Conservation (phyloP, 495 filamentous ascomycete genomes). For the Amniculicola lignicola region DNA sequence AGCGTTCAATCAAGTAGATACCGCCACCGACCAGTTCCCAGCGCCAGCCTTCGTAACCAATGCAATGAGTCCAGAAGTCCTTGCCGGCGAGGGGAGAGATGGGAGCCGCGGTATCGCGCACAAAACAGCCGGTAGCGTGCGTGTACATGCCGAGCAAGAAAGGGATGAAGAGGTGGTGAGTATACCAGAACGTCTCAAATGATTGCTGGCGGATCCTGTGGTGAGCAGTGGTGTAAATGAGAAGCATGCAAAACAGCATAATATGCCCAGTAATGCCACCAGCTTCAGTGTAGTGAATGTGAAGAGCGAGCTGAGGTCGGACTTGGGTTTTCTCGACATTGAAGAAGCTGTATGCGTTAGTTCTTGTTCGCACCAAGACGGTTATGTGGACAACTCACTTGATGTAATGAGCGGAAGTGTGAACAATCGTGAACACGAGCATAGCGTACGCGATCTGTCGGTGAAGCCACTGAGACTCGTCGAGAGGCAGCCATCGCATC, state of each 20-base stretch:
- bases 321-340: conserved; percentile 87
- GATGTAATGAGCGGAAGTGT: conserved; percentile 83
- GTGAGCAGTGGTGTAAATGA: conserved; percentile 98
- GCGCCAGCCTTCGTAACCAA: conserved; percentile 95
- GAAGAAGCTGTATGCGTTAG: conserved; percentile 67
- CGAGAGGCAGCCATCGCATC: conserved; percentile 81
- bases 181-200: conserved; percentile 99
- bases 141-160: conserved; percentile 94
- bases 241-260: conserved; percentile 96
- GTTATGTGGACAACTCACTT: conserved; percentile 61
- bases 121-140: conserved; percentile 94
- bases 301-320: conserved; percentile 73
- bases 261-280: conserved; percentile 95
- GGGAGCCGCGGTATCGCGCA: conserved; percentile 51
- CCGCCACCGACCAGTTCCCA: conserved; percentile 90
- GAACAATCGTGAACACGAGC: conserved; percentile 75
- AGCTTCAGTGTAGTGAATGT: conserved; percentile 87
- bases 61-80: conserved; percentile 85
- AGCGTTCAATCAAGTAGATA: conserved; percentile 80
- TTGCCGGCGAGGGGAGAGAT: conserved; percentile 80
- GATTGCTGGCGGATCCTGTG: conserved; percentile 91
- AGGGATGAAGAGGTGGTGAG: conserved; percentile 94
- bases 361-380: background rate
- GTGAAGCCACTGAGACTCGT: conserved; percentile 97
- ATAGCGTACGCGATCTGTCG: conserved; percentile 89